Evolutionary conservation across 352 stramenopile genomes (phyloP).

Genomic region (Globisporangium barbulae): DNA sequence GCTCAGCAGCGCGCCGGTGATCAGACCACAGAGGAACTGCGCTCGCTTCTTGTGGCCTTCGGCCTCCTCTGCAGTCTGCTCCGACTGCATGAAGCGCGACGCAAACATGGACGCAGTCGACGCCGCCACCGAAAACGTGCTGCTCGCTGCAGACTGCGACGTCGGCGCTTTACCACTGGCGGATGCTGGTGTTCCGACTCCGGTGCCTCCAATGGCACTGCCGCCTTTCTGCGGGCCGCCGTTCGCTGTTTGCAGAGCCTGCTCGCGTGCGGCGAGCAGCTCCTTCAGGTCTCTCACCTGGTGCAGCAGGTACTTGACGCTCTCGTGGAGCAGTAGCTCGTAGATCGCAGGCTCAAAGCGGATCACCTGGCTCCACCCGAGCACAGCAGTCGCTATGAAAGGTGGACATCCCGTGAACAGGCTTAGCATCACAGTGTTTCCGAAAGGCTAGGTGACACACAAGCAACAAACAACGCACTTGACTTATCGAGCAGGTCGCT

Average conservation of each 20-base stretch:
- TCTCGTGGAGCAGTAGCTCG: slow-evolving; percentile 64
- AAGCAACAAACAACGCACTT: slow-evolving; percentile 28
- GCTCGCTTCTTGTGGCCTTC: slow-evolving; percentile 40
- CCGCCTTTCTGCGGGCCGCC: neutral
- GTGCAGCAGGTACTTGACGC: slow-evolving; percentile 56
- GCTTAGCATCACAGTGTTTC: neutral
- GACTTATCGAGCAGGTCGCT: slow-evolving; percentile 39
- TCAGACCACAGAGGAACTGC: slow-evolving; percentile 36
- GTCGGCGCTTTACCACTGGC: slow-evolving; percentile 15
- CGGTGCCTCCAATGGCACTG: neutral
- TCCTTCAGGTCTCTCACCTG: slow-evolving; percentile 63
- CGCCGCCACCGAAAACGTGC: slow-evolving; percentile 26
- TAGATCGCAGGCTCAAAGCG: slow-evolving; percentile 57
- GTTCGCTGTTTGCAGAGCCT: slow-evolving; percentile 17
- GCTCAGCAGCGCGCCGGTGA: slow-evolving; percentile 54
- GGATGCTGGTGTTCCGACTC: neutral
- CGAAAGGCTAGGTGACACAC: neutral
- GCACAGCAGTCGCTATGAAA: slow-evolving; percentile 31
- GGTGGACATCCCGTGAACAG: neutral
- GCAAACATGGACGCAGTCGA: slow-evolving; percentile 35
- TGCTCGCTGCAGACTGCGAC: slow-evolving; percentile 15
- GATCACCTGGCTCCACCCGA: slow-evolving; percentile 43
- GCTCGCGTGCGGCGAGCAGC: slow-evolving; percentile 45
- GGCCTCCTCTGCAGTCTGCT: slow-evolving; percentile 27
- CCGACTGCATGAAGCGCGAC: slow-evolving; percentile 38